A percentile compares a stretch with the other conserved stretches of the same genome.
Evolutionary conservation across 176 grass and related monocot species (phyloP).

Genomic region (Cenchrus purpureus): DNA sequence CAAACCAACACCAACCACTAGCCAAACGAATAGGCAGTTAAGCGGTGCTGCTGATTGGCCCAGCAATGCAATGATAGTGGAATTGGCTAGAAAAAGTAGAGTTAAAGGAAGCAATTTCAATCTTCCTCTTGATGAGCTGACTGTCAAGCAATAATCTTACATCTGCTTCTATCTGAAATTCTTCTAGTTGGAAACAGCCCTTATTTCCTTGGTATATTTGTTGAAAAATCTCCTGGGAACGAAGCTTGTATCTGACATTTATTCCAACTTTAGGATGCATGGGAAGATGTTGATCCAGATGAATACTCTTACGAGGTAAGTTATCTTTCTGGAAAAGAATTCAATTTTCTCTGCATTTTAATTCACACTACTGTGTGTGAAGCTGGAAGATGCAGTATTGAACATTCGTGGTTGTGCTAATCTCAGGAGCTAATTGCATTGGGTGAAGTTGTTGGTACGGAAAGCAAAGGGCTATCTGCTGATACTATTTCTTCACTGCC

Average conservation of each 20-base stretch:
- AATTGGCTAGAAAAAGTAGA: neutral
- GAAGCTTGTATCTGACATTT: conserved; percentile 25
- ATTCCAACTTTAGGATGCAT: conserved; percentile 65
- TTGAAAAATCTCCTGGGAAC: neutral
- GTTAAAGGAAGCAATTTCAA: neutral
- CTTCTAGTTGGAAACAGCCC: conserved; percentile 1
- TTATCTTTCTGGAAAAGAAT: conserved; percentile 5
- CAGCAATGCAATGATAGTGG: neutral
- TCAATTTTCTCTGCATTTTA: neutral
- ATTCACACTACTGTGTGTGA: neutral
- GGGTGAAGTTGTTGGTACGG: conserved; percentile 86
- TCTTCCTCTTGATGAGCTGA: neutral
- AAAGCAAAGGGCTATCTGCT: conserved; percentile 78
- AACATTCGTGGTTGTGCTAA: conserved; percentile 30
- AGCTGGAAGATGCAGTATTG: neutral
- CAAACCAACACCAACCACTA: no score
- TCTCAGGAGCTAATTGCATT: conserved; percentile 86
- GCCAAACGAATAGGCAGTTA: no score
- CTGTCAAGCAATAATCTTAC: neutral
- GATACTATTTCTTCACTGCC: conserved; percentile 77
- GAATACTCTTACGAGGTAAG: conserved; percentile 91
- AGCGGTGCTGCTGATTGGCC: neutral
- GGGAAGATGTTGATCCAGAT: conserved; percentile 95
- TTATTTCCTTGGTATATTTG: neutral
- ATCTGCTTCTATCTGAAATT: neutral